Evolutionary conservation across 2,329 filamentous ascomycete species (phyloP), one percentile per base, ranked within the genome.

Genomic region (Chrysosporium keratinophilum): DNA sequence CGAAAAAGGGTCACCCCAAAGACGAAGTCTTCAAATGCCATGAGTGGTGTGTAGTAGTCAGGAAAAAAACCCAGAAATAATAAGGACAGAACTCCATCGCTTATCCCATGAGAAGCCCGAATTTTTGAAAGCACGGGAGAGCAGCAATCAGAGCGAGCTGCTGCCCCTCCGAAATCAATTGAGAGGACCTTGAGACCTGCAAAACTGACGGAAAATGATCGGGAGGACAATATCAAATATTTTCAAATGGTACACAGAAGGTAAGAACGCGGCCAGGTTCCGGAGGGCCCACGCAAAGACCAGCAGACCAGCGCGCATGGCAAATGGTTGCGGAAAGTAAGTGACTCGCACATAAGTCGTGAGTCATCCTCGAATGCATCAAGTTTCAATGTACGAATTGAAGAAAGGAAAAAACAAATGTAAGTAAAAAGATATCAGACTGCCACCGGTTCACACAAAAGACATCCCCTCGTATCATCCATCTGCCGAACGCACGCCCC

Each of bases 171-270:
- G 4, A 47, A 49, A 49, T 14, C 33, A 48, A n/a, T 39, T 41
- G 35, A 4, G 39, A 41, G 39, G 35, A 31, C 19, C 23, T 31
- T 44, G 10, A 37, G 35, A 37, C 35, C 10, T n/a, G 35, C 35
- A 28, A 44, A 44, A 14, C 9, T 3, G 17, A 28, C n/a, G 14
- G 17, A 14, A 19, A 33, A 35, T 34, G n/a, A 28, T 28, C 23
- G 23, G 23, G 23, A 3, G 23, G 23, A 28, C 23, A 28, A 28
- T 28, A 28, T 28, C 23, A 7, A 28, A 7, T 28, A 28, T 28
- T 7, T 28, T 37, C 45, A 47, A 47, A 39, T 47, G 45, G 45
- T 47, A 47, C 33, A 47, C 45, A 47, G 33, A 47, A 47, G 12
- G 45, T 23, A 37, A 37, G 23, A 28, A 47, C 37, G 33, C n/a